A percentile compares a stretch with the other conserved stretches of the same genome.
Conservation (phyloP, 805 yeast genomes). For the Saturnispora bothae region DNA sequence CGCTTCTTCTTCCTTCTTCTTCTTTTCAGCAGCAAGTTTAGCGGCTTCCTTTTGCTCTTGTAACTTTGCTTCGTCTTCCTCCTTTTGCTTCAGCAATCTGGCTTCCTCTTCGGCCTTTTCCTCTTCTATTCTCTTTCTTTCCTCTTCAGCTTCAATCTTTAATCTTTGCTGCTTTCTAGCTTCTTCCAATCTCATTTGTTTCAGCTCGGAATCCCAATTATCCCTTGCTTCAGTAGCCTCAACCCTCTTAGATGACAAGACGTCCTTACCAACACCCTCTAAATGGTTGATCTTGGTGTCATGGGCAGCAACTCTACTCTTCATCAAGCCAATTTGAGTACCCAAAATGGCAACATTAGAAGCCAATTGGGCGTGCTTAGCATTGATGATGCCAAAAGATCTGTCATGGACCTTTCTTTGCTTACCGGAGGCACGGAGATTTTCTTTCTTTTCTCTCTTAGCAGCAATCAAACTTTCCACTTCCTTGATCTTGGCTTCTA, state of each 20-base stretch:
- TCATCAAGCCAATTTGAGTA: constrained; percentile 35
- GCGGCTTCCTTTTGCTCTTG: constrained; percentile 26
- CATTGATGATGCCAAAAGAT: constrained; percentile 25
- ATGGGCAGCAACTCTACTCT: constrained; percentile 34
- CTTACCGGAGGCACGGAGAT: constrained; percentile 18
- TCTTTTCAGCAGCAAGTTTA: constrained; percentile 24
- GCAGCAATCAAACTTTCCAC: constrained; percentile 34
- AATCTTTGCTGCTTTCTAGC: constrained; percentile 37
- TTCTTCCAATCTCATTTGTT: constrained; percentile 33
- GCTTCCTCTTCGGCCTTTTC: constrained; percentile 29
- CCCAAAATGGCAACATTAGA: constrained; percentile 30
- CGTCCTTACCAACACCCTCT: constrained; percentile 29
- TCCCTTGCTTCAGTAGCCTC: constrained; percentile 32
- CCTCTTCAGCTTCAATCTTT: constrained; percentile 30
- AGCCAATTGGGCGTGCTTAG: constrained; percentile 29
- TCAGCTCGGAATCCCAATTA: constrained; percentile 38
- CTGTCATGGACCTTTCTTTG: constrained; percentile 34
- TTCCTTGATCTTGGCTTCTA: constrained; percentile 19
- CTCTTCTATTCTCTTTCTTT: constrained; percentile 31
- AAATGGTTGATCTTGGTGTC: constrained; percentile 32
- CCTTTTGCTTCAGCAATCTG: constrained; percentile 23
- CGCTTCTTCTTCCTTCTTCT: constrained; percentile 26
- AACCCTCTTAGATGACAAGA: constrained; percentile 27
- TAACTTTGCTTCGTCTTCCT: constrained; percentile 20
- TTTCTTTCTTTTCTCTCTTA: constrained; percentile 30